phyloP scores from a whole-genome alignment of 805 yeast species.

The Lipomyces kockii region DNA sequence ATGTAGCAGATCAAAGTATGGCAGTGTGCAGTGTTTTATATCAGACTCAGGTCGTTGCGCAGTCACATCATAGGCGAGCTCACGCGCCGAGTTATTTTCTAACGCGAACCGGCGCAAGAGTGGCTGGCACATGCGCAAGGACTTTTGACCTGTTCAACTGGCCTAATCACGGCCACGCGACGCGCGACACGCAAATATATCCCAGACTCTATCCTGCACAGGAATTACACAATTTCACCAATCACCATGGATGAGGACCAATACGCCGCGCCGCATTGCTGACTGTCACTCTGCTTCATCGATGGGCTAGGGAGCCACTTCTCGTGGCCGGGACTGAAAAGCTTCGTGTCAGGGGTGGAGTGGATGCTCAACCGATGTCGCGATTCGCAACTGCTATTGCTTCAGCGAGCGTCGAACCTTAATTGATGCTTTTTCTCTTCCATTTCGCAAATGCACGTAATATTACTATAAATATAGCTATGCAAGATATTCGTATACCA shows the following conservation, averaged over 20 bases:
- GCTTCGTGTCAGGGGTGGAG: not conserved
- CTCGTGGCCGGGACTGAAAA: not conserved
- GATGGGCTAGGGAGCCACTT: not conserved
- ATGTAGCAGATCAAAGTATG: not conserved
- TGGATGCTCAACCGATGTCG: not conserved
- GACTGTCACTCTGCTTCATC: not conserved
- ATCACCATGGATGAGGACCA: not conserved
- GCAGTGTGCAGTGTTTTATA: not conserved
- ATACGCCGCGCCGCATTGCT: not conserved
- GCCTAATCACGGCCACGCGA: not conserved
- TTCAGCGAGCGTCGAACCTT: not conserved
- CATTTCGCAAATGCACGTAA: too few relatives aligned
- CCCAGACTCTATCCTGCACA: not conserved
- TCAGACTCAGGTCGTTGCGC: not conserved
- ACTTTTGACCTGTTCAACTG: not conserved
- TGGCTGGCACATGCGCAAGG: too few relatives aligned
- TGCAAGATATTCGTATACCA: too few relatives aligned
- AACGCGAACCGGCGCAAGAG: not conserved
- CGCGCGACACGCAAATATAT: not conserved
- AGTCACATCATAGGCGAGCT: not conserved
- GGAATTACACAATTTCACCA: not conserved
- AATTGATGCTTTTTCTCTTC: not conserved
- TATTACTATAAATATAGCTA: too few relatives aligned
- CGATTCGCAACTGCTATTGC: not conserved
- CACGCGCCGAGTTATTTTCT: not conserved